Base-by-base conservation (phyloP, 2,329 filamentous ascomycete species). In the Thelonectria olida region DNA sequence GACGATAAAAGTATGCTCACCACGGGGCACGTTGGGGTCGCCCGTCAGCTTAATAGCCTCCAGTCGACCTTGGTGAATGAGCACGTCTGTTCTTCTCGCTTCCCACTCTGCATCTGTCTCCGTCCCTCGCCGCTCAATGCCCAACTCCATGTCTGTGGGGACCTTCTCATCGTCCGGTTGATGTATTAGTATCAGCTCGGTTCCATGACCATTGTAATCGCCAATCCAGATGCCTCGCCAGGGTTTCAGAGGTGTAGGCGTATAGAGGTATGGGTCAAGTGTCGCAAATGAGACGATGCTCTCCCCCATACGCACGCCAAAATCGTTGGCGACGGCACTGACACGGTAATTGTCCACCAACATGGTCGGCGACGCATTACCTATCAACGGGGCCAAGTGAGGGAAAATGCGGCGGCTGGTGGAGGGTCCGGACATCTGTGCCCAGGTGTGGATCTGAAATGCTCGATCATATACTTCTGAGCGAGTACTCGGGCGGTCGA, bases 151-250 rank as follows among this genome's bases (percentile, higher is more conserved):
- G 55, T 82, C 75, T 1, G 78, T 74, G 3, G 69, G 70, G 1
- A 74, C 69, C 39, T 79, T 76, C 28, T 83, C 80, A 17, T 85
- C 81, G 0, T 45, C 23, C 4, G 88, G 88, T 72, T 99, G 96
- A 67, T 93, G 82, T 45, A 98, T 81, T 12, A 96, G 81, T 5
- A 98, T 73, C 57, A 97, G 97, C 75, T 98, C 95, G 74, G 91
- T 94, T 1, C 94, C 93, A 70, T 98, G 94, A 0, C 87, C 88
- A 23, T 88, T 90, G 72, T 97, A 97, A 74, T 97, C 94, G 1
- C 94, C 94, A 15, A 93, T 90, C 91, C 92, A 98, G 27, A 99
- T 92, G 0, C 95, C 95, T 64, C 93, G 88, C 81, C 90, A 97
- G 0, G 93, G 94, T 73, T 93, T 95, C 55, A 89, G 83, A 9